phyloP scores from a whole-genome alignment of 2,329 filamentous ascomycete species.

The Claviceps cyperi region DNA sequence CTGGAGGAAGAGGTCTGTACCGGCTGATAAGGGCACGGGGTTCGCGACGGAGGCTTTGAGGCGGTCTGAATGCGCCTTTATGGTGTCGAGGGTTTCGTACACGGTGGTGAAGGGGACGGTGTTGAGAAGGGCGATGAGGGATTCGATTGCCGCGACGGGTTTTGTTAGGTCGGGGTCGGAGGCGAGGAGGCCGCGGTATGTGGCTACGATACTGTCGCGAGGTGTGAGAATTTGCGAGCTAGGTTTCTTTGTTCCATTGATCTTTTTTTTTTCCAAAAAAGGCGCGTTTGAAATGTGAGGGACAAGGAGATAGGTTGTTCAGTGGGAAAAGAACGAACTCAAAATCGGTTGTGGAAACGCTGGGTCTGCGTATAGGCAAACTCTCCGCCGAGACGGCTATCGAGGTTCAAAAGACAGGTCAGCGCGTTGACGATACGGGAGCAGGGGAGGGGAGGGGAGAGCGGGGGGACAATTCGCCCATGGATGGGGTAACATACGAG shows the following conservation, averaged over 20 bases:
- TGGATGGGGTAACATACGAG: neutral
- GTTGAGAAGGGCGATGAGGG: constrained; percentile 74
- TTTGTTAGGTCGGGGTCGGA: constrained; percentile 78
- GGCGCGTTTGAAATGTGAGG: too few relatives aligned
- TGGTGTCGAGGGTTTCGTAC: constrained; percentile 80
- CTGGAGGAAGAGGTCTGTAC: constrained; percentile 88
- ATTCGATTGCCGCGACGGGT: constrained; percentile 87
- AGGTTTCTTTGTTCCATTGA: neutral
- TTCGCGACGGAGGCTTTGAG: constrained; percentile 72
- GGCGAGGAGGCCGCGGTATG: constrained; percentile 38
- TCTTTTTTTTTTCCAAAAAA: neutral
- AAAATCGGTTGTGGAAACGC: constrained; percentile 11
- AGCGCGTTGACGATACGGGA: neutral
- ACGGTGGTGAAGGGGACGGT: constrained; percentile 71
- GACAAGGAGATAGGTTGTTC: neutral
- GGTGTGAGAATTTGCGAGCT: neutral
- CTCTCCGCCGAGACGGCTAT: constrained; percentile 2
- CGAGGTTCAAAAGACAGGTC: neutral
- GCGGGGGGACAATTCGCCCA: neutral
- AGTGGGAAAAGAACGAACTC: neutral
- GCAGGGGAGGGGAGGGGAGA: neutral
- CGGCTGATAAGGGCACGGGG: constrained; percentile 81
- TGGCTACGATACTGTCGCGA: constrained; percentile 35
- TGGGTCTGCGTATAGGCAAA: constrained; percentile 4
- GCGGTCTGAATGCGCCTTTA: constrained; percentile 61